Percentiles rank a stretch among this genome's conserved stretches.
Conservation (phyloP, 192 early-diverging fungal genomes). For the Backusella parvicylindrica region DNA sequence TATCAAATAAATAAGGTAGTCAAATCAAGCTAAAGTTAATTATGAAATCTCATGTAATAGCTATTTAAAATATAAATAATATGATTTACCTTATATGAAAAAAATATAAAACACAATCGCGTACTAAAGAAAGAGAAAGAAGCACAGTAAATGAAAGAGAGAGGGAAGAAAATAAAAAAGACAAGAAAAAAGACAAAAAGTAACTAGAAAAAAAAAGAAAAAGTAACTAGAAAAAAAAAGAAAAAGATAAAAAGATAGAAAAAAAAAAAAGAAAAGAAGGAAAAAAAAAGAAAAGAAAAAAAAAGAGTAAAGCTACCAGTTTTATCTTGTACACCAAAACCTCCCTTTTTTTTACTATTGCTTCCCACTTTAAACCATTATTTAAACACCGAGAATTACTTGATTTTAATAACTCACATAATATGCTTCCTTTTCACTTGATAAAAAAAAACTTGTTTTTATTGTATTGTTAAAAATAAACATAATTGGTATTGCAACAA, state of each 20-base stretch:
- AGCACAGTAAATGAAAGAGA: background rate
- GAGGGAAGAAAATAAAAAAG: background rate
- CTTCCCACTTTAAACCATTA: background rate
- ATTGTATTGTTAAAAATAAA: background rate
- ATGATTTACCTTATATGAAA: background rate
- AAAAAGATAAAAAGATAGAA: background rate
- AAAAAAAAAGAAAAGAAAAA: background rate
- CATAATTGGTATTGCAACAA: background rate
- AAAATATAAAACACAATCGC: background rate
- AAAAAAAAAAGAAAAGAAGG: background rate
- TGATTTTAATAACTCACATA: background rate
- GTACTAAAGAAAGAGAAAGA: background rate
- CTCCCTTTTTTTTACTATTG: background rate
- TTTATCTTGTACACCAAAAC: background rate
- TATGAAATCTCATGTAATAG: background rate
- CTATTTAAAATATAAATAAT: background rate
- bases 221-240: constrained; percentile 3
- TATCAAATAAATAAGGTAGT: background rate
- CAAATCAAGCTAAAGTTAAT: background rate
- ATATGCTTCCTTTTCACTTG: too few species aligned
- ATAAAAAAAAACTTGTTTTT: background rate
- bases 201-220: background rate
- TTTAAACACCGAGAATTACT: constrained; percentile 1
- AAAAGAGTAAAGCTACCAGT: background rate
- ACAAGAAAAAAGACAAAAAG: background rate